A percentile compares a stretch with the other conserved stretches of the same genome.
Conservation (phyloP, 2,329 filamentous ascomycete genomes). For the Talaromyces albobiverticillius region DNA sequence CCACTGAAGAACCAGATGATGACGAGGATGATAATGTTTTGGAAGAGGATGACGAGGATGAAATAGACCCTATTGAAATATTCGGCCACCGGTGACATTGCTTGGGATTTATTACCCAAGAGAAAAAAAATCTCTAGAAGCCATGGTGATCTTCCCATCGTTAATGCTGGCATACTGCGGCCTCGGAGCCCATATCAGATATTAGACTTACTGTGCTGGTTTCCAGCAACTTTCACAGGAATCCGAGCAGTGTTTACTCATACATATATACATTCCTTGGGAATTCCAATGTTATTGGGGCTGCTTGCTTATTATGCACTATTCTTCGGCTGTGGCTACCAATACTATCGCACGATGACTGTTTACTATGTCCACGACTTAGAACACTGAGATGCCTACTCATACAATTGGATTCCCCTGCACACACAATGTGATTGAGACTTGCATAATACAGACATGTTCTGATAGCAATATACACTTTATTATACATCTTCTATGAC, state of each 20-base stretch:
- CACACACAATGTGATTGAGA: neutral
- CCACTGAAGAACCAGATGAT: conserved; percentile 43
- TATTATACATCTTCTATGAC: too few relatives aligned
- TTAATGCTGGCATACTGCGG: too few relatives aligned
- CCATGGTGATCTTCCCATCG: neutral
- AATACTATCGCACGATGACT: neutral
- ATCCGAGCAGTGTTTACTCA: neutral
- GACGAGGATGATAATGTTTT: conserved; percentile 10
- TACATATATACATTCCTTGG: neutral
- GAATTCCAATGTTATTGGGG: neutral
- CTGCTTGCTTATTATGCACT: neutral
- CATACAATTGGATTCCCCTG: neutral
- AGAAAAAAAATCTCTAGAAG: neutral
- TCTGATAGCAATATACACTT: too few relatives aligned
- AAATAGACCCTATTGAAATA: conserved; percentile 49
- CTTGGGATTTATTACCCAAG: neutral
- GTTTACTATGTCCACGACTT: neutral
- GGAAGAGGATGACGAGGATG: conserved; percentile 40
- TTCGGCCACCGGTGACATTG: conserved; percentile 50
- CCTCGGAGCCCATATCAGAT: neutral
- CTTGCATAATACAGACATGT: too few relatives aligned
- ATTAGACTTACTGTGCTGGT: neutral
- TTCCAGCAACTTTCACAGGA: too few relatives aligned
- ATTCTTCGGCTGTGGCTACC: neutral
- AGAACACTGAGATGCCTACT: neutral